Percentiles rank a stretch among this genome's conserved stretches.
Evolutionary conservation across 139 green algal species (phyloP).

Genomic region (Chlorella sp.): DNA sequence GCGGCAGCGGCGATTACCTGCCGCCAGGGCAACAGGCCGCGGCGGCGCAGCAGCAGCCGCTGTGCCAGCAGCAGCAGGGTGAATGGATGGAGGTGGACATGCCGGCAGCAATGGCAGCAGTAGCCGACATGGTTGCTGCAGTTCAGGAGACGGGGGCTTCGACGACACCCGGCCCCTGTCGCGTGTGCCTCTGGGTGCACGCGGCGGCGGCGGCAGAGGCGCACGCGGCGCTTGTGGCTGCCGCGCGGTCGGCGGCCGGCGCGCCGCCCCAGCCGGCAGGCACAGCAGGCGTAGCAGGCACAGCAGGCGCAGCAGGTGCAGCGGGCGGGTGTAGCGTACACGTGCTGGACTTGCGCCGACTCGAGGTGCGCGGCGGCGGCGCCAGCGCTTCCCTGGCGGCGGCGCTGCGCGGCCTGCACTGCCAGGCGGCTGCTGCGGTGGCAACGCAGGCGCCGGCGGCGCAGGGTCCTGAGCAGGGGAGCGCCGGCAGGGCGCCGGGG

Average conservation of each 20-base stretch:
- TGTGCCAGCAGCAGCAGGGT: background rate
- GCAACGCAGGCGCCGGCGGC: background rate
- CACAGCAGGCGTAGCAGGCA: background rate
- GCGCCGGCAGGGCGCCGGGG: background rate
- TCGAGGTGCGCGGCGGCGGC: conserved; percentile 21
- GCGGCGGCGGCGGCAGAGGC: conserved; percentile 14
- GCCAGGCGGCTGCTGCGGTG: conserved; percentile 5
- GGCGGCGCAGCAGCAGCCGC: background rate
- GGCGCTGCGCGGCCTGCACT: background rate
- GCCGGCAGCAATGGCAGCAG: background rate
- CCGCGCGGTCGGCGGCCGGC: too few relatives aligned
- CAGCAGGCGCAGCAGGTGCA: background rate
- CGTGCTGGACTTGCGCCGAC: conserved; percentile 11
- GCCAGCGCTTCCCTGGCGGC: conserved; percentile 12
- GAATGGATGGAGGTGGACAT: too few relatives aligned
- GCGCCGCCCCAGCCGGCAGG: too few relatives aligned
- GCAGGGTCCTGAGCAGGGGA: background rate
- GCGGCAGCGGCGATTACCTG: background rate
- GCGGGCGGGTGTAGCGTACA: background rate
- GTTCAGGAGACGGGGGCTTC: too few relatives aligned
- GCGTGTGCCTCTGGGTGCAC: conserved; percentile 34
- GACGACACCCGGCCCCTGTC: too few relatives aligned
- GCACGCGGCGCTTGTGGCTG: background rate
- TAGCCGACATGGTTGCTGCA: too few relatives aligned
- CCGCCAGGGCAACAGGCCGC: background rate